Percentiles rank a stretch among this genome's conserved stretches.
Evolutionary conservation across 2,329 filamentous ascomycete genomes (phyloP).

Genomic region (Chrysosporium queenslandicum): DNA sequence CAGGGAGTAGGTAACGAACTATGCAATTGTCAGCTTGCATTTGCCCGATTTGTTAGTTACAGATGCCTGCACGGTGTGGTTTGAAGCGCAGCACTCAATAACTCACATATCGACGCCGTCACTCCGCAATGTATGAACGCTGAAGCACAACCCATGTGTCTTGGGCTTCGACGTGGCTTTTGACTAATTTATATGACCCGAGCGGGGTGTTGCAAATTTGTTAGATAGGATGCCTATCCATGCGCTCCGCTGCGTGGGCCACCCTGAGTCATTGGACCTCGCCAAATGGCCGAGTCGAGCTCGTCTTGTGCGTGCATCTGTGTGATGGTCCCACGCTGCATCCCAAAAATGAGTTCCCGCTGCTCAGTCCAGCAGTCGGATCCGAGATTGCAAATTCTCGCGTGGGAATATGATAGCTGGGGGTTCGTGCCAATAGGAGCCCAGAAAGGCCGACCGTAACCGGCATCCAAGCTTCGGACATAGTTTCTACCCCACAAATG

Average conservation of each 20-base stretch:
- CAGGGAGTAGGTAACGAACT: background rate
- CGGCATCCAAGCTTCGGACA: background rate
- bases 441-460: background rate
- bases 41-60: background rate
- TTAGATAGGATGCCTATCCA: background rate
- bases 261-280: background rate
- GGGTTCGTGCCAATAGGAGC: background rate
- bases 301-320: no score
- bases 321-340: background rate
- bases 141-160: background rate
- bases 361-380: background rate
- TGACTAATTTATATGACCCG: background rate
- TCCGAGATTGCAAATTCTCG: background rate
- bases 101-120: background rate
- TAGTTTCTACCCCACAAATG: background rate
- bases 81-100: background rate
- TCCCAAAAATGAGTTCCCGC: background rate
- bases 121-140: background rate
- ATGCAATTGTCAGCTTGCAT: background rate
- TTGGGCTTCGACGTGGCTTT: background rate
- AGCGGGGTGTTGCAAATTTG: background rate
- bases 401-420: background rate
- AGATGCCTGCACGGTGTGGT: background rate
- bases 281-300: background rate
- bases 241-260: background rate